Conservation (phyloP, 164 flowering plant genomes). For the Annona cherimola region DNA sequence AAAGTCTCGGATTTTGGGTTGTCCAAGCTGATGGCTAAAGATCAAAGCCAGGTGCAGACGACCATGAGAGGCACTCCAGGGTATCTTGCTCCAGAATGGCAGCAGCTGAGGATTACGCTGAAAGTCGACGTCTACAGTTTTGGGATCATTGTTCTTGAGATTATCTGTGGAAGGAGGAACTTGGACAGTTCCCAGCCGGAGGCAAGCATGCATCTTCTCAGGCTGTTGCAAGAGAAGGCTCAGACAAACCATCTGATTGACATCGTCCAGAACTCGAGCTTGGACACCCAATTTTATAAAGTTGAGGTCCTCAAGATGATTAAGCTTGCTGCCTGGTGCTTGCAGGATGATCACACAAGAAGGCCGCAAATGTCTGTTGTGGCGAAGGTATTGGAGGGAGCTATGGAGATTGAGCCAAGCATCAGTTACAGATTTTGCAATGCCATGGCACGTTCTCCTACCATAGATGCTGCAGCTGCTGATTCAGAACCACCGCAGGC, state of each 20-base stretch:
- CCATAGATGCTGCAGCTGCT: neutral
- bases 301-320: constrained; percentile 19
- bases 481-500: neutral
- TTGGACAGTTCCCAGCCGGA: constrained; percentile 11
- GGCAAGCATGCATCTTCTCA: constrained; percentile 3
- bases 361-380: constrained; percentile 23
- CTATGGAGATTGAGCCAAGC: constrained; percentile 5
- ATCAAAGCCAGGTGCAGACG: constrained; percentile 26
- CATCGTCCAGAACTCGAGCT: constrained; percentile 1
- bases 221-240: constrained; percentile 8
- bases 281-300: constrained; percentile 3
- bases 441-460: neutral
- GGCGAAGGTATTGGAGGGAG: constrained; percentile 24
- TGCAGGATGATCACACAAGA: constrained; percentile 11
- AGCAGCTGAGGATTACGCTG: constrained; percentile 8
- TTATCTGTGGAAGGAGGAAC: constrained; percentile 20
- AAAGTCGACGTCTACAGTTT: constrained; percentile 31
- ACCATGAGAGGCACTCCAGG: constrained; percentile 14
- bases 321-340: constrained; percentile 21
- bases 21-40: constrained; percentile 24
- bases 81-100: constrained; percentile 17
- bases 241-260: constrained; percentile 11
- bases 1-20: constrained; percentile 26
- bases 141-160: constrained; percentile 13
- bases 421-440: constrained; percentile 2